Base-by-base conservation (phyloP, 257 asterid genomes). In the Linderniella brevidens region DNA sequence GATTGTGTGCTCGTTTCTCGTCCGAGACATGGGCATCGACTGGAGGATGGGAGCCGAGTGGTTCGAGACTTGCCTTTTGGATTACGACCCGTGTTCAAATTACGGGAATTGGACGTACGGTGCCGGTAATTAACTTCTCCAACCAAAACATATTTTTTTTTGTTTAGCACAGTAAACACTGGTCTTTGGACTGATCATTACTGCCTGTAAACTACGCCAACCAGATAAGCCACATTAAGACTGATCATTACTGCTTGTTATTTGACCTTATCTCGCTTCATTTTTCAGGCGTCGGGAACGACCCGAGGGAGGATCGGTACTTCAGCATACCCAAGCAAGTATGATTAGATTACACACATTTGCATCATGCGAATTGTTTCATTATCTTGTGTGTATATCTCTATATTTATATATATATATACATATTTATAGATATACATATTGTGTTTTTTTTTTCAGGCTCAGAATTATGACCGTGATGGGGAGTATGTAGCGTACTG, bases 11-110 rank as follows among this genome's bases (percentile, higher is more conserved):
- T 87, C 97, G 37, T 87, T 87, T 70, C 97, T 87, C 56, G 95
- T 87, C 51, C 88, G 97, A 53, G 97, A 87, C 69, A 78, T 87
- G 93, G 92, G 88, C 48, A 65, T 83, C 11, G 97, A 87, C 73
- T 87, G 97, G 97, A 70, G 97, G 66, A 87, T 87, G 92, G 97
- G 97, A 60, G 97, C 97, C 14, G 97, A 87, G 62, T 87, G 97
- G 97, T 87, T 87, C 17, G 97, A 87, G 80, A 72, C 95, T 1
- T 83, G 78, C 65, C 95, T 87, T 46, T 60, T 87, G 64, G 97
- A 87, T 58, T 83, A 83, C 41, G 97, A 87, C 63, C 97, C 97
- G 19, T 87, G 93, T 64, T 87, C 97, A 53, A 87, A 87, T 51
- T 87, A 87, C 60, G 95, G 97, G 7, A 87, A 87, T 53, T 87